Percentiles rank a stretch among this genome's conserved stretches.
These are phyloP conservation scores for Ceratorhiza oryzae-sativae DNA, from an alignment of 1,284 basidiomycete species.

Conservation along the genomic window DNA sequence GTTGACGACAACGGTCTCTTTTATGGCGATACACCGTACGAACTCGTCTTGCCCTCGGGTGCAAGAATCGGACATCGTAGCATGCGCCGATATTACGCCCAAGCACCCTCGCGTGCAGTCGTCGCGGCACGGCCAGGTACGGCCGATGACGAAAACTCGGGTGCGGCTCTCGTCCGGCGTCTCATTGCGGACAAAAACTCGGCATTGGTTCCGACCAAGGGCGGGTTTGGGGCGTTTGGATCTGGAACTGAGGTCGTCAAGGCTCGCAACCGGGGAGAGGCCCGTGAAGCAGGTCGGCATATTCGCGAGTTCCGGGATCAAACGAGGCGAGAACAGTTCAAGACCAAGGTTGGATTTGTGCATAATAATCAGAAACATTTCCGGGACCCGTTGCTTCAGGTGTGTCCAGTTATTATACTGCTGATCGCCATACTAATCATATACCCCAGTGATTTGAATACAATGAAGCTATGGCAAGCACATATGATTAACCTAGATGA, in stretches of 20 bases:
- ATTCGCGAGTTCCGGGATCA: slow-evolving; percentile 87
- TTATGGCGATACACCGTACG: slow-evolving; percentile 79
- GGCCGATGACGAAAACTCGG: slow-evolving; percentile 64
- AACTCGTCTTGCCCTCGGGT: slow-evolving; percentile 95
- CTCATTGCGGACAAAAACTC: slow-evolving; percentile 81
- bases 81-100: slow-evolving; percentile 87
- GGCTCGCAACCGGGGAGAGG: slow-evolving; percentile 94
- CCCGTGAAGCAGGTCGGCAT: slow-evolving; percentile 89
- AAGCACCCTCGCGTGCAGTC: slow-evolving; percentile 55
- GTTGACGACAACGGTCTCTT: slow-evolving; percentile 60
- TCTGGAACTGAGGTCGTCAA: slow-evolving; percentile 81
- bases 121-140: slow-evolving; percentile 47
- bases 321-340: slow-evolving; percentile 79
- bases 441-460: background rate
- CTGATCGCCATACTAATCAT: background rate
- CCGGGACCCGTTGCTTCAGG: slow-evolving; percentile 56
- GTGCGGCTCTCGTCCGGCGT: slow-evolving; percentile 74
- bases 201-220: slow-evolving; percentile 81
- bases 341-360: slow-evolving; percentile 77
- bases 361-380: slow-evolving; percentile 93
- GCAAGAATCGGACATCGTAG: slow-evolving; percentile 90
- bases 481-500: slow-evolving; percentile 1
- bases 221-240: slow-evolving; percentile 86
- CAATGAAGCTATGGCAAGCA: background rate
- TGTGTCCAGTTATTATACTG: background rate